These are phyloP conservation scores for Saccharum hybrid DNA, from an alignment of 202 grass and related monocot species.

Conservation along the genomic window DNA sequence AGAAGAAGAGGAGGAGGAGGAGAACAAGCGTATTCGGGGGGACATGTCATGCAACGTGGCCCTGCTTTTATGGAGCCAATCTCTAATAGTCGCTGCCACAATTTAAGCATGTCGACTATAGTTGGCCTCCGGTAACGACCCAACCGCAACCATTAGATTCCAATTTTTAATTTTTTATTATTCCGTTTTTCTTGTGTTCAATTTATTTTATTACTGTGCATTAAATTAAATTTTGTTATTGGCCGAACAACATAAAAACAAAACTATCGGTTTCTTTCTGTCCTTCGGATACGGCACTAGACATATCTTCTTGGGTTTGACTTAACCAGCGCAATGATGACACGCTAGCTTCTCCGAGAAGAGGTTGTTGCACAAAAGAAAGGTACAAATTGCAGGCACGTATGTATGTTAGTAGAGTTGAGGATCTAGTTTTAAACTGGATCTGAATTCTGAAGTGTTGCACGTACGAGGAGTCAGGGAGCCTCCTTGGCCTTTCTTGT, in stretches of 20 bases:
- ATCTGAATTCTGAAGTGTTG: constrained; percentile 20
- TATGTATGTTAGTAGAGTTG: no score
- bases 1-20: background rate
- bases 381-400: constrained; percentile 1
- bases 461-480: background rate
- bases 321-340: constrained; percentile 44
- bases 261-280: constrained; percentile 10
- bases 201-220: background rate
- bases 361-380: constrained; percentile 36
- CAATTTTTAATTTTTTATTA: constrained; percentile 25
- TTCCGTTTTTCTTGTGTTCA: background rate
- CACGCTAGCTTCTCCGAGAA: background rate
- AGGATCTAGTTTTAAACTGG: constrained; percentile 11
- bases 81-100: constrained; percentile 39
- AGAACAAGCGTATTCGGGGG: constrained; percentile 23
- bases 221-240: constrained; percentile 30
- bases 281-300: background rate
- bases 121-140: background rate
- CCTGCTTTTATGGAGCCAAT: constrained; percentile 43
- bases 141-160: constrained; percentile 32
- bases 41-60: constrained; percentile 15
- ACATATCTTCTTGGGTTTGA: constrained; percentile 38
- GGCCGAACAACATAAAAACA: constrained; percentile 16
- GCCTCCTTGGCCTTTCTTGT: constrained; percentile 16
- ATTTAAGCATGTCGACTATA: constrained; percentile 34